Base-by-base conservation (phyloP, 441 rosid genomes). In the Adansonia madagascariensis region DNA sequence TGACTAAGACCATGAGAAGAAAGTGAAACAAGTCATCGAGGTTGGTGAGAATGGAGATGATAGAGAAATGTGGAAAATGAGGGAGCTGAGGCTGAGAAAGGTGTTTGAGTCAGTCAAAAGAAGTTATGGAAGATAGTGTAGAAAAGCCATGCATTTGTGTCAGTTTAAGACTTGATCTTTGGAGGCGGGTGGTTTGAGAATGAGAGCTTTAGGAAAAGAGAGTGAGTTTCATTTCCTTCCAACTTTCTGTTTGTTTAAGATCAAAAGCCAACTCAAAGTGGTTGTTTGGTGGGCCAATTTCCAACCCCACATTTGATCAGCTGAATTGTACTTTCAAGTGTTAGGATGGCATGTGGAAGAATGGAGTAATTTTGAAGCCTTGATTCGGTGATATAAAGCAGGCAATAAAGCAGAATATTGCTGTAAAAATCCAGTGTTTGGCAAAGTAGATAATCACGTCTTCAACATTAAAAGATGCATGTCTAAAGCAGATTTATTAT, bases 61-160 rank as follows among this genome's bases (percentile, higher is more conserved):
- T 53, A n/a, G 9, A n/a, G 9, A 72, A 49, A 43, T 15, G 73
- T 20, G 60, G 70, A 59, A 83, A 64, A 73, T 53, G 60, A 44
- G 81, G 82, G 79, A 80, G 82, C 35, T 31, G 35, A 31, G 35
- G 35, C 35, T 31, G 35, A 31, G 35, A 82, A 76, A 49, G 78
- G 77, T 72, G 71, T 78, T 74, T 73, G 76, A 78, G 88, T 81
- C 87, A 85, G 84, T 80, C 83, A 88, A 86, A 86, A 86, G 84
- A 82, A 80, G 80, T 77, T 62, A 75, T 74, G 47, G 87, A 80
- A 85, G 80, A 71, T 60, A 46, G 84, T 82, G 84, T 78, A 80
- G 78, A 78, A 81, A 85, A 85, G 84, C 62, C 64, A 59, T 35
- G 3, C 7, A 44, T 62, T 63, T 76, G 81, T 82, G 82, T 75